Conservation (phyloP, 1,284 basidiomycete species). For the Chalciporus sp. region DNA sequence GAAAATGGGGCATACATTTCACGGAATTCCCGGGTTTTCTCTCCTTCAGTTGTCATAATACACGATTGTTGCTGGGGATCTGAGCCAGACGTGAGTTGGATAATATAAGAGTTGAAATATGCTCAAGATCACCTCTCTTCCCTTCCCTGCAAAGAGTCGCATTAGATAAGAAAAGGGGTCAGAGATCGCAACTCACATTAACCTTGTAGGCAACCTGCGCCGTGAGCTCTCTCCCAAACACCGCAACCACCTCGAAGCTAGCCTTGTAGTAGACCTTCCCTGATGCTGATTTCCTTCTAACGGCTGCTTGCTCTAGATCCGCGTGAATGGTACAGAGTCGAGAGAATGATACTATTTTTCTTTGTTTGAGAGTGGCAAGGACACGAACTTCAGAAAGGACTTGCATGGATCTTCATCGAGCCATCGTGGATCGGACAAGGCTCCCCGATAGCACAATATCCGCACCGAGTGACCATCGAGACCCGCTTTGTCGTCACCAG, state of each 20-base stretch:
- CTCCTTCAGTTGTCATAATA: neutral
- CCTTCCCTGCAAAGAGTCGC: neutral
- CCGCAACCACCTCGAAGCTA: too few relatives aligned
- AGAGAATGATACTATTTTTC: too few relatives aligned
- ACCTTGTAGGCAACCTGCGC: neutral
- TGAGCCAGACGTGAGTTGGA: neutral
- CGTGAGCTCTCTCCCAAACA: too few relatives aligned
- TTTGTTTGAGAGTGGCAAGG: too few relatives aligned
- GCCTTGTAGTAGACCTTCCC: neutral
- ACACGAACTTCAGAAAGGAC: neutral
- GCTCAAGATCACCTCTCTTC: neutral
- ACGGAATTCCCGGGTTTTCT: too few relatives aligned
- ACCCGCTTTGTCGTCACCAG: neutral
- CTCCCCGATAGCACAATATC: conserved; percentile 15
- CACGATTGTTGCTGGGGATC: neutral
- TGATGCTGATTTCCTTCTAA: neutral
- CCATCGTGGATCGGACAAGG: neutral
- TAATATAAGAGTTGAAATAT: neutral
- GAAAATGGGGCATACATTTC: too few relatives aligned
- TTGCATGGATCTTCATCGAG: conserved; percentile 7
- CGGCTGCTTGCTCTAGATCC: neutral
- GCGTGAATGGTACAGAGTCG: neutral
- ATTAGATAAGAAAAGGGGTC: neutral
- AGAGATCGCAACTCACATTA: neutral
- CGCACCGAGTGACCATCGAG: neutral